Evolutionary conservation across 768 basidiomycete genomes (phyloP), one percentile per base, ranked within the genome.

Genomic region (Sarcomyxa edulis): DNA sequence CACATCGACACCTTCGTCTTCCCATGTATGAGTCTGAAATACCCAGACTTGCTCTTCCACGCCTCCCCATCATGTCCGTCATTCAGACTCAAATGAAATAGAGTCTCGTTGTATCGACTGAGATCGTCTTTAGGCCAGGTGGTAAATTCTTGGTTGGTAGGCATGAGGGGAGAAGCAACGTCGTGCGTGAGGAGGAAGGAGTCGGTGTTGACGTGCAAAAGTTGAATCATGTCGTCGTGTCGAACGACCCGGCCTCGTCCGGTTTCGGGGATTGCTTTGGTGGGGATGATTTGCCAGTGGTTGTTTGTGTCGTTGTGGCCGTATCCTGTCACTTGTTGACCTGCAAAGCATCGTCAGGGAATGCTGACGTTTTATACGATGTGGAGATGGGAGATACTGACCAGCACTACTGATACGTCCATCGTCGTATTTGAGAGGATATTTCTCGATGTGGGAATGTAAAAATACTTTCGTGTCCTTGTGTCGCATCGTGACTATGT

Each of bases 81-180:
- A 28, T 75, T 68, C 25, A 99, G 68, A 6, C 74, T 58, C 9
- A 99, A 51, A 46, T 75, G 67, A 76, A 97, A 99, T 7, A 93
- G 71, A 0, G 95, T 97, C 43, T 99, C 94, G 45, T 90, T 88
- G 55, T 85, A 73, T 35, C 86, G 74, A 6, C 73, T 68, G 40
- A 78, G 65, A 47, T 95, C 88, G 44, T 88, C 83, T 53, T 78
- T 84, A 4, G 82, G 58, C 78, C 82, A 85, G 0, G 96, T 98
- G 5, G 96, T 99, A 61, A 98, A 93, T 59, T 99, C 96, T 56
- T 97, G 93, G 59, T 98, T 98, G 33, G 96, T 99, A 11, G 96
- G 84, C 84, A 91, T 94, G 34, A 93, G 75, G 4, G 96, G 89
- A 1, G 91, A 96, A 0, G 96, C 96, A 42, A 99, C 96, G 58